Conservation (phyloP, 345 rosid genomes). For the Orychophragmus violaceus region DNA sequence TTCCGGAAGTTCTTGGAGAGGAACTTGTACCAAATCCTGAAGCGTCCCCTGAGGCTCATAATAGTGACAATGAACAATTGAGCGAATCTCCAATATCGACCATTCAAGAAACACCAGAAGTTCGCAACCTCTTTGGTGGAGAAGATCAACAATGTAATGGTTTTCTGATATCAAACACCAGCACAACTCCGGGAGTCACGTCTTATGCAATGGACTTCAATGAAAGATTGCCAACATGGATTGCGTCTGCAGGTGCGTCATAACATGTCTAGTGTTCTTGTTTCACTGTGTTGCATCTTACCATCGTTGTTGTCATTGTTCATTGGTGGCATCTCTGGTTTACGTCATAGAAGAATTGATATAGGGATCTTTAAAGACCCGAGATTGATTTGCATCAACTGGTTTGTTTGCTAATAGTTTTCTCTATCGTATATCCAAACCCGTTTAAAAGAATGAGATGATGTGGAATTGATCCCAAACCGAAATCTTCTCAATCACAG, state of each 20-base stretch:
- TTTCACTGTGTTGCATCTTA: not conserved
- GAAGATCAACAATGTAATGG: conserved; percentile 22
- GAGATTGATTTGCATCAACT: not conserved
- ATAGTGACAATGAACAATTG: conserved; percentile 12
- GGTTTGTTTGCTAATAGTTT: not conserved
- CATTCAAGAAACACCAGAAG: conserved; percentile 26
- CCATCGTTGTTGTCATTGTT: not conserved
- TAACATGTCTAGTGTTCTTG: not conserved
- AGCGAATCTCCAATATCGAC: conserved; percentile 25
- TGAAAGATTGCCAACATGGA: conserved; percentile 24
- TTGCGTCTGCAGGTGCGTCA: conserved; percentile 34
- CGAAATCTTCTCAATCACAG: conserved; percentile 8
- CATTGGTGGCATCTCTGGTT: not conserved
- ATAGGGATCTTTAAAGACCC: not conserved
- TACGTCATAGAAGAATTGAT: not conserved
- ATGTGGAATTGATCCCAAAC: not conserved
- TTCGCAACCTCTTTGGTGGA: conserved; percentile 18
- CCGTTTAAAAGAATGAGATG: not conserved
- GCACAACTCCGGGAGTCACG: conserved; percentile 31
- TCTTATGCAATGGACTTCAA: conserved; percentile 20
- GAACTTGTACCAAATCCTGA: conserved; percentile 38
- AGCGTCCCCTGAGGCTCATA: conserved; percentile 19
- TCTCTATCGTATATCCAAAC: not conserved
- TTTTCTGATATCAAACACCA: conserved; percentile 25
- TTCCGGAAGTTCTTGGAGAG: conserved; percentile 65